Evolutionary conservation across 1,284 basidiomycete species (phyloP).

Genomic region (Moniliophthora roreri): DNA sequence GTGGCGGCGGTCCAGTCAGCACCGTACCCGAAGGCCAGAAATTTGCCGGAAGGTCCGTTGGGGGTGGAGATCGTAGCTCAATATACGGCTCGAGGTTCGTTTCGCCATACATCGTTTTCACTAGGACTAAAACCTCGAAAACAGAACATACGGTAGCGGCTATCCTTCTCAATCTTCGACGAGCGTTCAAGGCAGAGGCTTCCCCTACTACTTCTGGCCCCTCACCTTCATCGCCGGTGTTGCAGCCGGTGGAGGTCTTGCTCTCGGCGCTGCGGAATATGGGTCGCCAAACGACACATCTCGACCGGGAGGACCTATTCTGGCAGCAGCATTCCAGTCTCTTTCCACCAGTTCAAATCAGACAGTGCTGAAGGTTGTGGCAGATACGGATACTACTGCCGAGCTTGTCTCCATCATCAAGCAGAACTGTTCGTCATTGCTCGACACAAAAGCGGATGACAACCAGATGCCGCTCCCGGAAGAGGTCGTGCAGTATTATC

Average conservation of each 20-base stretch:
- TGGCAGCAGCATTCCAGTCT: conserved; percentile 44
- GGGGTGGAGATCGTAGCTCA: conserved; percentile 34
- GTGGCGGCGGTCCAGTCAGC: too few relatives aligned
- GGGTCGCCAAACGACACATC: conserved; percentile 49
- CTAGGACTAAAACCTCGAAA: background rate
- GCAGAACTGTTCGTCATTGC: conserved; percentile 40
- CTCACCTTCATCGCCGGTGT: conserved; percentile 46
- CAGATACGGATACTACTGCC: conserved; percentile 55
- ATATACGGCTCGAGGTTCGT: conserved; percentile 35
- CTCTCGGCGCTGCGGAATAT: conserved; percentile 53
- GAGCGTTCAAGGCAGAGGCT: conserved; percentile 45
- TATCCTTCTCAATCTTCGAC: conserved; percentile 46
- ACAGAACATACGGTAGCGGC: conserved; percentile 57
- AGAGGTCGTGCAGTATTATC: conserved; percentile 57
- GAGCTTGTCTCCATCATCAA: conserved; percentile 49
- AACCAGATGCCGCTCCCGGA: conserved; percentile 34
- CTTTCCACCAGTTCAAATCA: too few relatives aligned
- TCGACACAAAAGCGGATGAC: background rate
- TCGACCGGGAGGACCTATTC: conserved; percentile 58
- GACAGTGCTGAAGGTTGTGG: conserved; percentile 54
- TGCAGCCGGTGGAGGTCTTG: conserved; percentile 31
- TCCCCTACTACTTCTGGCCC: conserved; percentile 62
- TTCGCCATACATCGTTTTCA: background rate
- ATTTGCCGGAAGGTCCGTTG: conserved; percentile 14
- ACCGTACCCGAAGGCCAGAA: too few relatives aligned